Evolutionary conservation across 164 flowering plant genomes (phyloP).

Genomic region (Kalanchoe fedtschenkoi): DNA sequence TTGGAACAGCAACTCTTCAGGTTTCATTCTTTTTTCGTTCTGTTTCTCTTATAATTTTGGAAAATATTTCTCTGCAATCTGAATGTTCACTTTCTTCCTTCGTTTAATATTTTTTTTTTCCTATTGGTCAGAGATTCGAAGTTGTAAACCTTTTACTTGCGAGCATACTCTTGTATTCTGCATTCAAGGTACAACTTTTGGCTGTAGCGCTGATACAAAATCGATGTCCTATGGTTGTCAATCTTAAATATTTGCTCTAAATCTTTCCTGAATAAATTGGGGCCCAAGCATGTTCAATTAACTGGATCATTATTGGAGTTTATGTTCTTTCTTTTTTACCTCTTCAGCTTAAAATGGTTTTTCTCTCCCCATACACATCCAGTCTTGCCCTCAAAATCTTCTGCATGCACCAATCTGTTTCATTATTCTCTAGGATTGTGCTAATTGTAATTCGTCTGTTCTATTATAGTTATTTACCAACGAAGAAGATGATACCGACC

Average conservation of each 20-base stretch:
- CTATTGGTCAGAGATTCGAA: constrained; percentile 59
- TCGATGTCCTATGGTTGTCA: background rate
- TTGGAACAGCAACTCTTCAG: constrained; percentile 90
- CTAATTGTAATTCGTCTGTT: constrained; percentile 4
- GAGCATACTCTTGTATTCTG: constrained; percentile 63
- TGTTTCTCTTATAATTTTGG: background rate
- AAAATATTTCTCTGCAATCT: background rate
- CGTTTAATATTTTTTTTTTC: constrained; percentile 8
- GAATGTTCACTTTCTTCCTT: constrained; percentile 1
- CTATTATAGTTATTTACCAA: constrained; percentile 49
- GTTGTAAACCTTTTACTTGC: constrained; percentile 82
- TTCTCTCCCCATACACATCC: background rate
- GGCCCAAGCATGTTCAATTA: background rate
- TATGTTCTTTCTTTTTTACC: background rate
- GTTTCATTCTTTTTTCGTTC: constrained; percentile 21
- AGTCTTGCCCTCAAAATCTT: background rate
- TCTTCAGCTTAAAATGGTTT: background rate
- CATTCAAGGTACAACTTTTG: constrained; percentile 61
- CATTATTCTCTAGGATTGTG: background rate
- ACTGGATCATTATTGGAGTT: background rate
- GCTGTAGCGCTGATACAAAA: background rate
- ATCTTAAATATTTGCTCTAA: background rate
- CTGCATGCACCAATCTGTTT: background rate
- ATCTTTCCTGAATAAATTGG: background rate
- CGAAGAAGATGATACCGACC: constrained; percentile 73